Base-by-base conservation (phyloP, 192 early-diverging fungal species). In the Dimargaris cristalligena region DNA sequence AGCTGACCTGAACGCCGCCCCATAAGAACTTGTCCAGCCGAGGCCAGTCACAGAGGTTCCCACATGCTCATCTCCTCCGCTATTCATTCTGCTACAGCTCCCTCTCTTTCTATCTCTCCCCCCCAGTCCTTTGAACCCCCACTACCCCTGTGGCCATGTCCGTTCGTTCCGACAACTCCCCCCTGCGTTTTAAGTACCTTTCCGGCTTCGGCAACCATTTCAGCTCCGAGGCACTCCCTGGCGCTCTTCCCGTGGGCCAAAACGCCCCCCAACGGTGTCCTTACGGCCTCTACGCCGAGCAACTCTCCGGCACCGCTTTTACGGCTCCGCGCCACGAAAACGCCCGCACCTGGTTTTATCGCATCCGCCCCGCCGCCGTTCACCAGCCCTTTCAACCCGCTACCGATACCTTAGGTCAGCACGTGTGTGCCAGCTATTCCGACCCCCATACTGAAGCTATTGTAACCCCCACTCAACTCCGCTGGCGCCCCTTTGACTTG, bases 211-310 rank as follows among this genome's bases (percentile, higher is more conserved):
- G 89, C 32, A 97, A 92, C 74, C 78, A 86, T 67, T 90, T 92
- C 59, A 75, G 80, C 35, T 81, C 84, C 16, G 90, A 92, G 72
- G 88, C 89, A 6, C 74, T 94, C 6, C 61, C 69, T 30, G 85
- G 79, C 44, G 83, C 91, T 33, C 83, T 97, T 20, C 94, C 94
- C 6, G 79, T 81, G 30, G 87, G 79, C 55, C 91, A 90, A 59
- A 97, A 97, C 76, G 83, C 88, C 14, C 94, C 94, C 14, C 94
- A 94, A 68, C 73, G 80, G 45, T 88, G 84, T 61, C 85, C 91
- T 25, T 94, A 89, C 62, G 83, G 83, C 14, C 77, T 94, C 49
- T 94, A 94, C 61, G 89, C 94, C 28, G 94, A 97, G 73, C 92
- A 94, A 67, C 74, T 92, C n/a, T 91, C 85, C 44, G 91, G 85